Evolutionary conservation across 2,329 filamentous ascomycete genomes (phyloP).

Genomic region (Colletotrichum sp.): DNA sequence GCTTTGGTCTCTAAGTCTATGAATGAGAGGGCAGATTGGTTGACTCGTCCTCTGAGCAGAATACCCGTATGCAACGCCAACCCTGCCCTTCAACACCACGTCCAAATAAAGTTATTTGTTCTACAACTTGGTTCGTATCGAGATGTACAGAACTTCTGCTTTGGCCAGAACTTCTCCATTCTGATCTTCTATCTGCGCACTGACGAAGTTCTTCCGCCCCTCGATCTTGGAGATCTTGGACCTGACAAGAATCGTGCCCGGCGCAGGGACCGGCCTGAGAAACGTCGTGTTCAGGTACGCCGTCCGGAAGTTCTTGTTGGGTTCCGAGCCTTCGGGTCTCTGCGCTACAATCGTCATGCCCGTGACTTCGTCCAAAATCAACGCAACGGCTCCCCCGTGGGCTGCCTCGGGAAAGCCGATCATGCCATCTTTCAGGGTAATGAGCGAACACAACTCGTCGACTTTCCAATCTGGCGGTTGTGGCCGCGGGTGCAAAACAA

Average conservation of each 20-base stretch:
- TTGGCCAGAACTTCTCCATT: conserved; percentile 34
- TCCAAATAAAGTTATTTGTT: neutral
- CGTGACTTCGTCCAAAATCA: conserved; percentile 42
- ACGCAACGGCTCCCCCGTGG: conserved; percentile 42
- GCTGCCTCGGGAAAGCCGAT: conserved; percentile 35
- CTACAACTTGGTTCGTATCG: conserved; percentile 13
- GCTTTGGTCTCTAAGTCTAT: neutral
- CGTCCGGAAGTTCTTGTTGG: conserved; percentile 35
- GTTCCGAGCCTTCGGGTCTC: conserved; percentile 30
- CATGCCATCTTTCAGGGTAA: conserved; percentile 36
- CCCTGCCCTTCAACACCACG: neutral
- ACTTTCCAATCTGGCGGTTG: conserved; percentile 29
- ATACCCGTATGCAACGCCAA: neutral
- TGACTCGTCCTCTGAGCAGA: neutral
- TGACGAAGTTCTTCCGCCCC: conserved; percentile 38
- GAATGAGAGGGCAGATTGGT: neutral
- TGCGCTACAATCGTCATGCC: conserved; percentile 41
- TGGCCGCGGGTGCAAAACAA: conserved; percentile 34
- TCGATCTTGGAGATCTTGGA: conserved; percentile 34
- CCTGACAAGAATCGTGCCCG: conserved; percentile 34
- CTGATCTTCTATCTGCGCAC: conserved; percentile 34
- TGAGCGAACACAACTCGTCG: conserved; percentile 32
- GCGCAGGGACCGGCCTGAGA: conserved; percentile 33
- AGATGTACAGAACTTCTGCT: conserved; percentile 23
- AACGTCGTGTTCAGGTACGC: conserved; percentile 39